Base-by-base conservation (phyloP, 2,329 filamentous ascomycete species). In the Nothopassalora personata region DNA sequence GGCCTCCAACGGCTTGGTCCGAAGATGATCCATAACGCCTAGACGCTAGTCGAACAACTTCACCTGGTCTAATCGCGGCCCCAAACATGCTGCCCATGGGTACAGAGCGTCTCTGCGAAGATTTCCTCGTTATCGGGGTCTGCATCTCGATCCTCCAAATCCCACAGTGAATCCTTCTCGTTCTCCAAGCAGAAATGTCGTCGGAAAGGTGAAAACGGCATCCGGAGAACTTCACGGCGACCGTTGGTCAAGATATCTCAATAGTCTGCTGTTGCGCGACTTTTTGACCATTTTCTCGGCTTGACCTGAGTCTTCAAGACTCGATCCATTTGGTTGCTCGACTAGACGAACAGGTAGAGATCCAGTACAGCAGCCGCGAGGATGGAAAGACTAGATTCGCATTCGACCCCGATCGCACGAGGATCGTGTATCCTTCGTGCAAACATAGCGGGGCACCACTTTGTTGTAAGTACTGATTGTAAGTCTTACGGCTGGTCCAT, bases 1-100 rank as follows among this genome's bases (percentile, higher is more conserved):
- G 36, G 46, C 30, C 19, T 46, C 48, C 34, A 53, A 55, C 36
- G 19, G 33, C 57, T 53, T 48, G 53, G 52, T 47, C 47, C 57
- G 47, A 23, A 36, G 33, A 23, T 45, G n/a, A 33, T 31, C 46
- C 45, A 54, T 31, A 7, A 27, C 31, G 45, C 54, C 54, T 30
- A 49, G 45, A n/a, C 54, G 36, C 36, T 46, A 33, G 18, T 13
- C 11, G 10, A 23, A 31, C 28, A 31, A 19, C n/a, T 28, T 52
- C 13, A 43, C 30, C 28, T 52, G 31, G 1, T 18, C 28, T 23
- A 36, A 34, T 19, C 49, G 28, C 46, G 46, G 46, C 10, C 28
- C 46, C 43, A 1, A 13, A n/a, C 19, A 30, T 19, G 19, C 28
- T 30, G 3, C 39, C 15, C 39, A 5, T 43, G 39, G 15, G 39